Conservation (phyloP, 768 basidiomycete species). For the Podaxis sp. region DNA sequence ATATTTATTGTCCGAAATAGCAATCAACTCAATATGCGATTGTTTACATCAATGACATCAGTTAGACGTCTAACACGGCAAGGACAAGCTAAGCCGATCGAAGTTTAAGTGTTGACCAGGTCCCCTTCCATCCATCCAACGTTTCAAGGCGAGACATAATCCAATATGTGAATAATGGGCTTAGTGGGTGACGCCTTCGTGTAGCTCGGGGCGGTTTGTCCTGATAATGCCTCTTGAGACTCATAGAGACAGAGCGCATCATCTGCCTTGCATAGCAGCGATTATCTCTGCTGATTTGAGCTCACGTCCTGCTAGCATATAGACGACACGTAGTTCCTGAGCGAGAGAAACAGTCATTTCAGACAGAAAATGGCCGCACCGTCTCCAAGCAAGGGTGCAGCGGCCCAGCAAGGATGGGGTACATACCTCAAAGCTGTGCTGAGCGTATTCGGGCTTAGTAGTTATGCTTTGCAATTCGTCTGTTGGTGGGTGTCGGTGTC, state of each 20-base stretch:
- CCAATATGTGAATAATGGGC: background rate
- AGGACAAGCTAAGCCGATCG: too few relatives aligned
- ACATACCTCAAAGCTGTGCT: conserved; percentile 21
- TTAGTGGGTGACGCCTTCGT: background rate
- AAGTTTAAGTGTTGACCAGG: background rate
- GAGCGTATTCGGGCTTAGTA: conserved; percentile 14
- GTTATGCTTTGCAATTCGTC: conserved; percentile 14
- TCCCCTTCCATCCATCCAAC: background rate
- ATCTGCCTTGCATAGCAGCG: conserved; percentile 4
- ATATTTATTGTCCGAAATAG: too few relatives aligned
- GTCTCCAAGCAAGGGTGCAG: background rate
- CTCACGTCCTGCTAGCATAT: conserved; percentile 17
- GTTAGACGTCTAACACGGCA: too few relatives aligned
- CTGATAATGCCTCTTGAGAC: background rate
- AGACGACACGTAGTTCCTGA: conserved; percentile 20
- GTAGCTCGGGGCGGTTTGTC: background rate
- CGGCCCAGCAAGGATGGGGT: background rate
- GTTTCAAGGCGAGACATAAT: background rate
- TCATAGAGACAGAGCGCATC: background rate
- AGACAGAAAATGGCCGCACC: background rate
- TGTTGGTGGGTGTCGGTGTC: conserved; percentile 8
- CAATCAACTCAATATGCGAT: too few relatives aligned
- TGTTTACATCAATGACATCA: too few relatives aligned
- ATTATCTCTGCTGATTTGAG: conserved; percentile 18
- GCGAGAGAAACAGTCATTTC: background rate